Conservation (phyloP, 768 basidiomycete genomes). For the Lepiota brunneoincarnata region DNA sequence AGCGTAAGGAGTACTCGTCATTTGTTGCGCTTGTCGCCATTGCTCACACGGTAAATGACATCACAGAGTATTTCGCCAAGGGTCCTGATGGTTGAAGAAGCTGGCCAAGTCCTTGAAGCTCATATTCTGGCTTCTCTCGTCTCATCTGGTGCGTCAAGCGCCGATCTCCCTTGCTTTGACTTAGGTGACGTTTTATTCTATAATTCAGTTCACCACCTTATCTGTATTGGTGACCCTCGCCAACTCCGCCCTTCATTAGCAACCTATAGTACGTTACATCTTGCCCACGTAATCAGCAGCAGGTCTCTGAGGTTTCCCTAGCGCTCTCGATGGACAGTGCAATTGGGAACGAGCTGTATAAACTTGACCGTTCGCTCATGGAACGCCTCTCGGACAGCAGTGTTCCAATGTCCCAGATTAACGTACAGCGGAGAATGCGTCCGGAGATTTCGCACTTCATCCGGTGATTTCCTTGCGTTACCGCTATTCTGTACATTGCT, state of each 20-base stretch:
- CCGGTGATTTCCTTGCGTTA: too few species aligned
- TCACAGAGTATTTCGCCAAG: constrained; percentile 55
- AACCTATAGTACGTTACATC: too few species aligned
- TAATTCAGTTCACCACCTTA: constrained; percentile 57
- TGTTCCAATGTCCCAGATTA: too few species aligned
- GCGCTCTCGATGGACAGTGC: too few species aligned
- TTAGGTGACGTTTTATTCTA: not conserved
- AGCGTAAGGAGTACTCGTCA: constrained; percentile 36
- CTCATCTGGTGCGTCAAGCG: constrained; percentile 31
- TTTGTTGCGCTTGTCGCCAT: not conserved
- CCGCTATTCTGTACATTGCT: too few species aligned
- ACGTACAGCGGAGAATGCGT: too few species aligned
- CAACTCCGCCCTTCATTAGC: constrained; percentile 71
- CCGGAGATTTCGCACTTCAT: too few species aligned
- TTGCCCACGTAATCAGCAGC: too few species aligned
- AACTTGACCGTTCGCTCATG: too few species aligned
- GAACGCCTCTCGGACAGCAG: too few species aligned
- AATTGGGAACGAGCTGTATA: too few species aligned
- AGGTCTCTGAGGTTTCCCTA: too few species aligned
- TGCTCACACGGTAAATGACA: not conserved
- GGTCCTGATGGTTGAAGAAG: constrained; percentile 68
- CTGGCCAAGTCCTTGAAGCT: constrained; percentile 78
- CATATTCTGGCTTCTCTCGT: constrained; percentile 68
- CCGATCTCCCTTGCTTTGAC: not conserved
- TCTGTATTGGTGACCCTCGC: constrained; percentile 77